Base-by-base conservation (phyloP, 208 protist genomes). In the Leishmania martiniquensis region DNA sequence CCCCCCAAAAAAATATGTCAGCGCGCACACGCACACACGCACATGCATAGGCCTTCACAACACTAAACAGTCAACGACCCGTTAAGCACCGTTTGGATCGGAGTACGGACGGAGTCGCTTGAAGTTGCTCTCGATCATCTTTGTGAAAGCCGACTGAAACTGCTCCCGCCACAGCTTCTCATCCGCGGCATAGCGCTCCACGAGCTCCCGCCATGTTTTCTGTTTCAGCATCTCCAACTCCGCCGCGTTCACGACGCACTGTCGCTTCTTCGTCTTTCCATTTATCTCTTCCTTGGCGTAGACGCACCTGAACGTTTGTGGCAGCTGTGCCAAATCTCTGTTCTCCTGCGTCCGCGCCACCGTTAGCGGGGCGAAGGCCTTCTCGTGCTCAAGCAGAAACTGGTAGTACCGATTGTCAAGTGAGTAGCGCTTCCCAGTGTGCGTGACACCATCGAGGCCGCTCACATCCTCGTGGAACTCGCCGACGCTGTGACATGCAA, bases 381-480 rank as follows among this genome's bases (percentile, higher is more conserved):
- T 92, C 66, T 93, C 91, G 57, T 92, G 85, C 39, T 86, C 85
- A 25, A 97, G 79, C 29, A 97, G 72, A 75, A 95, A 95, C 62
- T 80, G 84, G 76, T 89, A 97, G 76, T 97, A 97, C 51, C 80
- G 80, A 75, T 95, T 94, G 72, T 78, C 87, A 20, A 97, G 87
- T n/a, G 78, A 87, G 79, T 94, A 95, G 6, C 88, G 89, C 51
- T 78, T 87, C 17, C 93, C 93, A 32, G 89, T 89, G 77, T 95
- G 90, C 32, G 88, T 93, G 25, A 82, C 86, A 44, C 72, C 83
- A 17, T 95, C 93, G 12, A 95, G 34, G 44, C 93, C 93, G 77
- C 91, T 95, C 9, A 97, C 93, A 57, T 91, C 82, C 73, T 93
- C 91, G 87, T 97, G 93, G 52, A 95, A 95, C 77, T 97, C 91